phyloP scores from a whole-genome alignment of 371 early-diverging fungal genomes.

The Apophysomyces trapeziformis region DNA sequence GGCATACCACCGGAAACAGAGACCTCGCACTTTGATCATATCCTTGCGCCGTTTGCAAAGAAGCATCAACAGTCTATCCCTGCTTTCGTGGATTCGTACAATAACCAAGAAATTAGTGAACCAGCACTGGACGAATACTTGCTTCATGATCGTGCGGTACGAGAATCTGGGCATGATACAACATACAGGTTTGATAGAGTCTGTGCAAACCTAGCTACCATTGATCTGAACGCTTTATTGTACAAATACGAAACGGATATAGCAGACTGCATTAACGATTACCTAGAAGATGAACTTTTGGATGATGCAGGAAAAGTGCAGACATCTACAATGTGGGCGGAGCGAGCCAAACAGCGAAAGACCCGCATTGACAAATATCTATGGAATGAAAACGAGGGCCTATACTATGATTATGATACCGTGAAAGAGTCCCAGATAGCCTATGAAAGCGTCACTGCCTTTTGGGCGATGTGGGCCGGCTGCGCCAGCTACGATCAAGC shows the following conservation, averaged over 20 bases:
- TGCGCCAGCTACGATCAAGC: constrained; percentile 65
- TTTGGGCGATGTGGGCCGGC: constrained; percentile 76
- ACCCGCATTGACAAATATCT: constrained; percentile 62
- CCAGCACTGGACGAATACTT: constrained; percentile 91
- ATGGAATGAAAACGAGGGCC: constrained; percentile 57
- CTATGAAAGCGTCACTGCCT: constrained; percentile 73
- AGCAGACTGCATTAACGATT: constrained; percentile 65
- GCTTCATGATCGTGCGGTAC: constrained; percentile 93
- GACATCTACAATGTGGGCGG: constrained; percentile 47
- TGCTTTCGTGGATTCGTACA: constrained; percentile 71
- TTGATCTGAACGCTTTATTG: constrained; percentile 87
- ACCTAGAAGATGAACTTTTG: constrained; percentile 60
- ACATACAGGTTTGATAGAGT: constrained; percentile 89
- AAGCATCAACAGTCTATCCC: constrained; percentile 65
- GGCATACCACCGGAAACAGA: constrained; percentile 98
- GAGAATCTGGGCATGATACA: constrained; percentile 96
- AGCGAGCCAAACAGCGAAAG: constrained; percentile 51
- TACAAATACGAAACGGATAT: constrained; percentile 94
- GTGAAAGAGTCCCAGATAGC: constrained; percentile 42
- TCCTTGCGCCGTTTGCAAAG: constrained; percentile 79
- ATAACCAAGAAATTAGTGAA: constrained; percentile 61
- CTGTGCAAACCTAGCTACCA: constrained; percentile 88
- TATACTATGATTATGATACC: constrained; percentile 69
- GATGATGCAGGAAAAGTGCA: constrained; percentile 41
- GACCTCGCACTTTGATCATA: constrained; percentile 87